Evolutionary conservation across 1,284 basidiomycete genomes (phyloP).

Genomic region (Calocybe gambosa): DNA sequence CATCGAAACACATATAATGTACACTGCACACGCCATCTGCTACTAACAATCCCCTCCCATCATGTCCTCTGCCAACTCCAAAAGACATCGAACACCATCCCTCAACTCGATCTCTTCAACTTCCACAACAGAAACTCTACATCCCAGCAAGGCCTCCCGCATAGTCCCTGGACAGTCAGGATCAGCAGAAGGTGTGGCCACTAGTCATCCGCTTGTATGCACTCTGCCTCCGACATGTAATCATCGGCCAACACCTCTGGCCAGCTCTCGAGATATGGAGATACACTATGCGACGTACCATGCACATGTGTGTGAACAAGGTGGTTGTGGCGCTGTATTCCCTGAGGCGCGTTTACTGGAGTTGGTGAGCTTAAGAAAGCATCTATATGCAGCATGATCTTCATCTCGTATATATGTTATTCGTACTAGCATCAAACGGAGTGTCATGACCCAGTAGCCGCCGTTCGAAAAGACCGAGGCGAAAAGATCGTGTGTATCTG

Average conservation of each 20-base stretch:
- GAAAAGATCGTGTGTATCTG: conserved; percentile 73
- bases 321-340: conserved; percentile 75
- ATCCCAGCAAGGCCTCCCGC: conserved; percentile 25
- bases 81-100: conserved; percentile 24
- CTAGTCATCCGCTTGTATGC: conserved; percentile 47
- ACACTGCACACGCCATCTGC: neutral
- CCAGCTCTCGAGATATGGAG: conserved; percentile 63
- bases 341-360: conserved; percentile 74
- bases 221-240: conserved; percentile 80
- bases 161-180: conserved; percentile 14
- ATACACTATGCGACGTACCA: conserved; percentile 80
- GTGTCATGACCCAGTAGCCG: conserved; percentile 79
- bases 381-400: conserved; percentile 1
- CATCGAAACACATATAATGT: neutral
- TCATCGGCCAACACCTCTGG: conserved; percentile 55
- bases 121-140: conserved; percentile 18
- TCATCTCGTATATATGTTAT: neutral
- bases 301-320: conserved; percentile 71
- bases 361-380: conserved; percentile 50
- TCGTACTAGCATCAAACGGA: conserved; percentile 72
- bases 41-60: neutral
- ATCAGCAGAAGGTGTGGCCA: conserved; percentile 11
- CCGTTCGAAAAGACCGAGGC: conserved; percentile 70
- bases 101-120: conserved; percentile 22
- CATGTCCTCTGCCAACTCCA: conserved; percentile 17